These are phyloP conservation scores for Tetragonia tetragonoides DNA, from an alignment of 148 eudicot species.

Conservation along the genomic window DNA sequence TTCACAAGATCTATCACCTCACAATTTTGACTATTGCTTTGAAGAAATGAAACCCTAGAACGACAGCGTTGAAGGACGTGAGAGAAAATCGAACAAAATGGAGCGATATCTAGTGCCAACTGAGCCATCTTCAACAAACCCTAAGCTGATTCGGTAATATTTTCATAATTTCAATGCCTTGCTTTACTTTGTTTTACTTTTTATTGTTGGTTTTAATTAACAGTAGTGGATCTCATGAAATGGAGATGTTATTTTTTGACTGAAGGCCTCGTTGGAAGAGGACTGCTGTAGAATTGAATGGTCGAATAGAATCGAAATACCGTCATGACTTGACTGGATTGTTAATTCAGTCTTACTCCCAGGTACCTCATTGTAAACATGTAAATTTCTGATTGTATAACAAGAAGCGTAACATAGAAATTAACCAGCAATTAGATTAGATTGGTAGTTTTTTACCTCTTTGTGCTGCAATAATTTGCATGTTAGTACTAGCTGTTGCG, in stretches of 20 bases:
- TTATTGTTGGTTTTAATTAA: neutral
- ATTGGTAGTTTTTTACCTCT: too few relatives aligned
- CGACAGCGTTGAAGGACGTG: neutral
- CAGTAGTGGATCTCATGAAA: neutral
- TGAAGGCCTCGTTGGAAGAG: constrained; percentile 64
- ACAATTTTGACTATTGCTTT: neutral
- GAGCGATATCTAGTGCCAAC: neutral
- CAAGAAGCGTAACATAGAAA: too few relatives aligned
- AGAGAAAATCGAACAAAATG: neutral
- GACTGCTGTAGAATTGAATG: constrained; percentile 51
- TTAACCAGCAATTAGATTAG: too few relatives aligned
- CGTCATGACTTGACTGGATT: constrained; percentile 47
- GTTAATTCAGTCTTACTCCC: constrained; percentile 63
- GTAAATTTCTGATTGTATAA: too few relatives aligned
- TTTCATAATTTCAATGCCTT: neutral
- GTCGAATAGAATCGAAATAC: constrained; percentile 53
- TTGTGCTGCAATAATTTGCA: too few relatives aligned
- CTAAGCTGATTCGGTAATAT: neutral
- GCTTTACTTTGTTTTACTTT: neutral
- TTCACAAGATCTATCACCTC: too few relatives aligned
- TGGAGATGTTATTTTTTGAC: neutral
- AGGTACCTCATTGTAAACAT: constrained; percentile 35
- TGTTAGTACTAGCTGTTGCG: too few relatives aligned
- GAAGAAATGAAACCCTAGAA: neutral
- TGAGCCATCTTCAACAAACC: neutral